Evolutionary conservation across 331 rosid species (phyloP), one percentile per base, ranked within the genome.

Genomic region (Prunus yedoensis): DNA sequence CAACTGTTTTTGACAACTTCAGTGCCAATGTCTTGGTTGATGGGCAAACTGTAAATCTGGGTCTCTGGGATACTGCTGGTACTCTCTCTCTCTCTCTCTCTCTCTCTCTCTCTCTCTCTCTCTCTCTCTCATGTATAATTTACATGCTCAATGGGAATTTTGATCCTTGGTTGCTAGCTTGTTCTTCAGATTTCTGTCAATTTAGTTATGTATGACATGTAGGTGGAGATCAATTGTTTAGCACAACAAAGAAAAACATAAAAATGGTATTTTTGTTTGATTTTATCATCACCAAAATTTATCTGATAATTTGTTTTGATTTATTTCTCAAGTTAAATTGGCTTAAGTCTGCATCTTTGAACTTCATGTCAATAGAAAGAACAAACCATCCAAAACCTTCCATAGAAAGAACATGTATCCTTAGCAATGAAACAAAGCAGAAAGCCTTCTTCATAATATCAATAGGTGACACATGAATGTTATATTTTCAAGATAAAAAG

Each of bases 21-120:
- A 85, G 87, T 49, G 89, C 91, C 74, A 78, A 83, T 78, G 86
- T 85, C 77, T 18, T 76, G 81, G 88, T 81, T 74, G 86, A 81
- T 62, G 86, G 89, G 17, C 79, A 83, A 61, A 35, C 87, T 61
- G 87, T 88, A 77, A 81, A 85, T 81, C 65, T 85, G 80, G 89
- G 91, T 66, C 87, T 88, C 63, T 85, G 89, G 89, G 91, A 88
- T 73, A 88, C 91, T 80, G 91, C 91, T 70, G 91, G 91, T 88
- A 60, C 20, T 69, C 14, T 17, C 70, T 38, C 56, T 47, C 27
- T 74, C 54, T 10, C 15, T 73, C 52, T 30, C 65, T 56, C 59
- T 73, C 70, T 25, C 25, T 25, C 25, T 25, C 25, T 25, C 25
- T 74, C 54, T 10, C 15, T 38, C 54, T 47, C 27, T 74, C 53